phyloP scores from a whole-genome alignment of 352 stramenopile genomes.

The Phytophthora ramorum region DNA sequence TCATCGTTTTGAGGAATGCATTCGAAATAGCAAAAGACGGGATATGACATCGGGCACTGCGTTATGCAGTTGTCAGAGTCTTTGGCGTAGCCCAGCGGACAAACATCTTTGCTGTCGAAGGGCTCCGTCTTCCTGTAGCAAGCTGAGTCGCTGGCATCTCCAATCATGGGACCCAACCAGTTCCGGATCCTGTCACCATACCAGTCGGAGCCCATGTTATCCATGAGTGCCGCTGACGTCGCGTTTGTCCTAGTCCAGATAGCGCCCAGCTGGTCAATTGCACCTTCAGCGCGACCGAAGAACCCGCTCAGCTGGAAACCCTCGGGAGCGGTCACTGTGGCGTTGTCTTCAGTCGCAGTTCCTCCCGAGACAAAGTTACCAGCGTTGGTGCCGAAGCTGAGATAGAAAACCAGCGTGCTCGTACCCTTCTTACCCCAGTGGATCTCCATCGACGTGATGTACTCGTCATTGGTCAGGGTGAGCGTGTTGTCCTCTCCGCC shows the following conservation, averaged over 20 bases:
- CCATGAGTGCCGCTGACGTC: background rate
- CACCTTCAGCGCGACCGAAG: conserved; percentile 9
- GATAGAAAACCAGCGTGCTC: conserved; percentile 10
- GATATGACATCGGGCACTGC: conserved; percentile 51
- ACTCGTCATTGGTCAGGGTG: conserved; percentile 6
- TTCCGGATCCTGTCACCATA: conserved; percentile 22
- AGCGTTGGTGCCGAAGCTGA: conserved; percentile 10
- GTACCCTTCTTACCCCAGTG: conserved; percentile 23
- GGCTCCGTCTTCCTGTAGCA: conserved; percentile 22
- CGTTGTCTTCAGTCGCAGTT: conserved; percentile 7
- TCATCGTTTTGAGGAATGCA: conserved; percentile 61
- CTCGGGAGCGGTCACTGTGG: conserved; percentile 1
- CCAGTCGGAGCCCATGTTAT: conserved; percentile 14
- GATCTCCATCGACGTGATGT: conserved; percentile 25
- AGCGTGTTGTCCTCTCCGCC: conserved; percentile 18
- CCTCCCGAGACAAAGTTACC: conserved; percentile 9
- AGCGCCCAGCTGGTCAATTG: conserved; percentile 3
- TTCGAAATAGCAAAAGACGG: conserved; percentile 53
- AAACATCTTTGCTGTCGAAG: conserved; percentile 10
- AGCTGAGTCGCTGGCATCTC: conserved; percentile 16
- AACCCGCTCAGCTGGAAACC: conserved; percentile 15
- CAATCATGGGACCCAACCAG: conserved; percentile 19
- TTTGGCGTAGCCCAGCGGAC: conserved; percentile 12
- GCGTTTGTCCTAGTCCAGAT: conserved; percentile 15
- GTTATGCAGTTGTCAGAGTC: conserved; percentile 6